Evolutionary conservation across 1,284 basidiomycete species (phyloP).

Genomic region (Cerrena zonata): DNA sequence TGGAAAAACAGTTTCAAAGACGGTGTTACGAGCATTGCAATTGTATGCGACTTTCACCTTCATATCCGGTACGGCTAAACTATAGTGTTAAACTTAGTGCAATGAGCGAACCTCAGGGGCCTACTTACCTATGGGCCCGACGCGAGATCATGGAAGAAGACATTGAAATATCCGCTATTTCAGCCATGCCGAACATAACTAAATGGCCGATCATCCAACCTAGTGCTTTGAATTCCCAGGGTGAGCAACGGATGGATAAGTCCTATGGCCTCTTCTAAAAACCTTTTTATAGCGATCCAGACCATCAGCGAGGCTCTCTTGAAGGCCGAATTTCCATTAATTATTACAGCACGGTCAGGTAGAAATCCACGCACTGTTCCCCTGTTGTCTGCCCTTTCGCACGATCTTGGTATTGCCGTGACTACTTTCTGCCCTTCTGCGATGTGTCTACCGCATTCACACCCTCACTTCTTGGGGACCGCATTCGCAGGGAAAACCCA

Average conservation of each 20-base stretch:
- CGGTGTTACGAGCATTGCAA: constrained; percentile 55
- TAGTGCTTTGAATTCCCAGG: constrained; percentile 40
- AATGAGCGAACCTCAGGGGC: constrained; percentile 60
- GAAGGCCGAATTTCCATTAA: constrained; percentile 48
- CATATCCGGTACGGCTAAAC: not conserved
- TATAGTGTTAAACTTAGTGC: constrained; percentile 40
- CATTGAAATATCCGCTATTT: constrained; percentile 35
- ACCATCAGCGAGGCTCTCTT: constrained; percentile 46
- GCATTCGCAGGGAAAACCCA: constrained; percentile 42
- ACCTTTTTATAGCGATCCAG: constrained; percentile 31
- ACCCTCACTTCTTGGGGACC: constrained; percentile 48
- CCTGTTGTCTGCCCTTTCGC: constrained; percentile 44
- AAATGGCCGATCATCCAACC: constrained; percentile 51
- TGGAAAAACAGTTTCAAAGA: constrained; percentile 42
- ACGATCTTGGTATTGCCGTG: constrained; percentile 49
- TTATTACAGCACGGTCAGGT: constrained; percentile 60
- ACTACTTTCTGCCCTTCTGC: constrained; percentile 45
- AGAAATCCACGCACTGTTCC: constrained; percentile 47
- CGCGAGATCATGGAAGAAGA: constrained; percentile 67
- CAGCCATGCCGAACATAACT: constrained; percentile 25
- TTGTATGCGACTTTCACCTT: constrained; percentile 37
- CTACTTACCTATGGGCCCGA: constrained; percentile 69
- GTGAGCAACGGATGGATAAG: constrained; percentile 25
- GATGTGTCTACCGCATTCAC: constrained; percentile 52
- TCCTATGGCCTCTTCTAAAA: not conserved